Base-by-base conservation (phyloP, 805 yeast species). In the Hanseniaspora singularis region DNA sequence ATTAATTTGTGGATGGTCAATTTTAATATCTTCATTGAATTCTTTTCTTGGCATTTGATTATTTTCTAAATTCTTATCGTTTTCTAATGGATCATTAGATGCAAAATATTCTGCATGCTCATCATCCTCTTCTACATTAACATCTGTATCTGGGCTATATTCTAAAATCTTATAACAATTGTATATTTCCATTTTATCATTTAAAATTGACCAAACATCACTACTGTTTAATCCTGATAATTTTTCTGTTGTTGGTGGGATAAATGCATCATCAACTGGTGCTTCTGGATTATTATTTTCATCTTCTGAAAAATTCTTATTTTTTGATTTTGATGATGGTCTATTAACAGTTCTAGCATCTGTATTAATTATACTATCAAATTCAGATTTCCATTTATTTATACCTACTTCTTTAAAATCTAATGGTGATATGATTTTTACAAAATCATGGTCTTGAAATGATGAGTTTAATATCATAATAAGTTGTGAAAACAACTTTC, bases 361-460 rank as follows among this genome's bases (percentile, higher is more conserved):
- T 2, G 40, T 42, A 14, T 42, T 36, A 16, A 42, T 42, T 2
- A 42, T 42, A 15, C 28, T 42, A 15, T 42, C 23, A 19, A 42
- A 42, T 30, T 42, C 46, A 33, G 40, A 34, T 36, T 37, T 36
- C 46, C 46, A 42, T 2, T 27, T 23, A 3, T 34, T 34, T 16
- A 38, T 27, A 8, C 36, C 19, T 11, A 42, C 19, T 15, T 42
- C 46, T 20, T 42, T 42, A 14, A 42, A 42, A 30, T 42, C 46
- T 16, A 42, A 36, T 3, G 46, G 46, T 7, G 46, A 42, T 12
- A 42, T 42, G 8, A 42, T 42, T 23, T 42, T 42, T 8, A 42
- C 38, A 56, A 89, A 92, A 59, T 92, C 98, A 57, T 92, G 95
- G 61, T 92, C 98, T 0, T 98, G 97, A 59, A 84, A 89, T 4